Base-by-base conservation (phyloP, 2,329 filamentous ascomycete species). In the Alternaria sp. region DNA sequence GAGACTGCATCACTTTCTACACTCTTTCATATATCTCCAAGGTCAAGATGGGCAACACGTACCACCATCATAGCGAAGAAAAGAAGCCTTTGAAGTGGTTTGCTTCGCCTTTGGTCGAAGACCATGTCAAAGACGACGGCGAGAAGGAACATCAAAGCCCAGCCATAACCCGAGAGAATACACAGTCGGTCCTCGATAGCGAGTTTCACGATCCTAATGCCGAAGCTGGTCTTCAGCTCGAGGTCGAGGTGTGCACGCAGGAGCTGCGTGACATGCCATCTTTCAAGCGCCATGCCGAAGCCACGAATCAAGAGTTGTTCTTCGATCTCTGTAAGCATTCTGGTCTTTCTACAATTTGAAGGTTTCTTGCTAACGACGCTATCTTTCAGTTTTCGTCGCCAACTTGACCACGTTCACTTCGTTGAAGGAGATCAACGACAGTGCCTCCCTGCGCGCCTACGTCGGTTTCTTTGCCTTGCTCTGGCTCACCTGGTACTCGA, bases 401-500 rank as follows among this genome's bases (percentile, higher is more conserved):
- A 91, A 90, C 69, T 81, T 91, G 57, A 87, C 86, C 5, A 88
- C 89, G 12, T 91, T 91, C 69, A 87, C 85, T 5, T 81, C 81
- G 9, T 80, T 83, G 5, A 84, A 87, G 66, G 84, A 87, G 45
- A 86, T 88, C 65, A 86, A 86, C 67, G 83, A 85, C 65, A 74
- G 78, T 79, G 67, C 68, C 76, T 72, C 62, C 5, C 65, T 83
- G 3, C 71, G 70, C 32, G 70, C 83, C 36, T 85, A 87, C 70
- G 79, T 87, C 56, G 80, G 86, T 45, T 87, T 86, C 73, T 83
- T 88, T 71, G 77, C 85, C 21, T 81, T 91, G 17, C 80, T 91
- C 6, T 91, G 89, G 89, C 86, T 89, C 62, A 90, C 87, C n/a
- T 91, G 89, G 89, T 84, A 90, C 36, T 82, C 89, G 62, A 85